Percentiles rank a stretch among this genome's conserved stretches.
phyloP scores from a whole-genome alignment of 2,329 filamentous ascomycete species.

The Raffaelea arxii region DNA sequence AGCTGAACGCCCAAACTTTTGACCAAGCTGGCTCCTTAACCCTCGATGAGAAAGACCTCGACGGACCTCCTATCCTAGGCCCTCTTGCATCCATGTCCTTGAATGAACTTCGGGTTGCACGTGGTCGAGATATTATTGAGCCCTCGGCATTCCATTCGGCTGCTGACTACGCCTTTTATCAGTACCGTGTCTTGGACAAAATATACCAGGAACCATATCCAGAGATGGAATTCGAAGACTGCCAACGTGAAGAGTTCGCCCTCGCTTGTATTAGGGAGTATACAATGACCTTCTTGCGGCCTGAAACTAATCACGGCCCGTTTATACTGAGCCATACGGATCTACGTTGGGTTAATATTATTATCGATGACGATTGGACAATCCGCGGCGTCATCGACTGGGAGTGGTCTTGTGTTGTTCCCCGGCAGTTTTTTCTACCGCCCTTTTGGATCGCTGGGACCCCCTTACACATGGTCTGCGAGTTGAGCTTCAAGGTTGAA shows the following conservation, averaged over 20 bases:
- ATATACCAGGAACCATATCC: neutral
- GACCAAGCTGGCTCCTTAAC: conserved; percentile 16
- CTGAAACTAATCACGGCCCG: conserved; percentile 10
- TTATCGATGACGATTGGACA: conserved; percentile 15
- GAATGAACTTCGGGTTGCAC: conserved; percentile 1
- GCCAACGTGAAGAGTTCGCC: conserved; percentile 7
- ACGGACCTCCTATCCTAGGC: conserved; percentile 12
- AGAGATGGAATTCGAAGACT: neutral
- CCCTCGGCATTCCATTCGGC: conserved; percentile 4
- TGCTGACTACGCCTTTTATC: conserved; percentile 5
- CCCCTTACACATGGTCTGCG: no score
- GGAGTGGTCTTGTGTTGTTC: conserved; percentile 12
- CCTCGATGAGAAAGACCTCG: conserved; percentile 11
- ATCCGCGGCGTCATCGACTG: no score
- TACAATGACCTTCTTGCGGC: no score
- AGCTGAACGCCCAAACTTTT: conserved; percentile 17
- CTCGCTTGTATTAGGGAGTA: conserved; percentile 10
- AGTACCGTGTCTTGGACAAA: neutral
- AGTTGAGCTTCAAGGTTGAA: no score
- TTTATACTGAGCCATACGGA: conserved; percentile 17
- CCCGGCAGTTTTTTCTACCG: conserved; percentile 8
- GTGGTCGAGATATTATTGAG: neutral
- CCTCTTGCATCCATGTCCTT: conserved; percentile 5
- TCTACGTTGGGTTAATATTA: conserved; percentile 15
- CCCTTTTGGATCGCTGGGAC: conserved; percentile 14